Evolutionary conservation across 2,329 filamentous ascomycete species (phyloP).

Genomic region (Westerdykella aurantiaca): DNA sequence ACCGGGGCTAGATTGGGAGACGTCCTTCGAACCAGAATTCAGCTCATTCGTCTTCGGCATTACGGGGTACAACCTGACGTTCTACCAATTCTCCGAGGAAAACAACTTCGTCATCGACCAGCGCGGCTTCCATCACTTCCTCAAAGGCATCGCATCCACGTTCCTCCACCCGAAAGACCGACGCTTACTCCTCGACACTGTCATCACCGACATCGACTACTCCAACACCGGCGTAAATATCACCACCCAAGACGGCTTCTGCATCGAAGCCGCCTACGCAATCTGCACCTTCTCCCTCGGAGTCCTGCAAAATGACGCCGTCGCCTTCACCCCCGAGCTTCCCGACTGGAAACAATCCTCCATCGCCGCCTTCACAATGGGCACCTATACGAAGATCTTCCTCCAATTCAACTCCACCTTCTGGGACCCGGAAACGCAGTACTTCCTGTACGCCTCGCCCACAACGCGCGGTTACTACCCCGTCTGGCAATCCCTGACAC

Average conservation of each 20-base stretch:
- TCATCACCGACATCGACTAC: conserved; percentile 53
- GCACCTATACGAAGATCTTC: conserved; percentile 69
- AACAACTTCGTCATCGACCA: conserved; percentile 59
- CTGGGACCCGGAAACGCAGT: conserved; percentile 54
- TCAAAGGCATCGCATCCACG: conserved; percentile 52
- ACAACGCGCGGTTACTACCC: conserved; percentile 51
- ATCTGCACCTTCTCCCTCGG: conserved; percentile 64
- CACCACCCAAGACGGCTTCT: conserved; percentile 49
- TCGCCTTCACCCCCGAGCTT: conserved; percentile 54
- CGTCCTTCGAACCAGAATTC: conserved; percentile 52
- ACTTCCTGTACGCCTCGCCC: conserved; percentile 50
- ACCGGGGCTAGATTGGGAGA: conserved; percentile 50
- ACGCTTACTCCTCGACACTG: conserved; percentile 54
- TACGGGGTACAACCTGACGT: conserved; percentile 55
- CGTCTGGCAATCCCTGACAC: conserved; percentile 59
- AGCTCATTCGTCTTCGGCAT: conserved; percentile 52
- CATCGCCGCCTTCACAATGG: conserved; percentile 62
- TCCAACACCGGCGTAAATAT: conserved; percentile 50
- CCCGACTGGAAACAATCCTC: conserved; percentile 60
- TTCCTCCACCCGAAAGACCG: conserved; percentile 54
- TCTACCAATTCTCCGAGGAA: conserved; percentile 56
- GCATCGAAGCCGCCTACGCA: conserved; percentile 56
- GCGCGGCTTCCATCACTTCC: conserved; percentile 55
- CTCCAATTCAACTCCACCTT: conserved; percentile 63
- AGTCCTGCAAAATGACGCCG: conserved; percentile 57